phyloP scores from a whole-genome alignment of 2,329 filamentous ascomycete species.

The Tolypocladium tundrense region DNA sequence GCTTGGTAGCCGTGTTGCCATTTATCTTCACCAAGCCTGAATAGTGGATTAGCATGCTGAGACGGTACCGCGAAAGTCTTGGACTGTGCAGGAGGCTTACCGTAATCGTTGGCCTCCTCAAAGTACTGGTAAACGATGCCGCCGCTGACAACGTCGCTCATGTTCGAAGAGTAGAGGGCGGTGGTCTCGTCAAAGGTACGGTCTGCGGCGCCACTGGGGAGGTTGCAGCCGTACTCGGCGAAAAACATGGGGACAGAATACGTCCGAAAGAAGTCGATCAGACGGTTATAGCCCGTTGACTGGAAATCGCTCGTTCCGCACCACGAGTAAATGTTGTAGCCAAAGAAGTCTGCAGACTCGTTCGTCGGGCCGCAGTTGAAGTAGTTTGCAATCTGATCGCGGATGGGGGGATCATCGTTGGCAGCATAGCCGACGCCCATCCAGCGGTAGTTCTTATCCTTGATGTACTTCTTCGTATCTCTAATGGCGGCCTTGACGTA shows the following conservation, averaged over 20 bases:
- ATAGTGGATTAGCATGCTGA: not conserved
- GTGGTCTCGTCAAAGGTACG: constrained; percentile 80
- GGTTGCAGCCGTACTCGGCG: constrained; percentile 96
- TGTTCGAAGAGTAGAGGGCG: constrained; percentile 68
- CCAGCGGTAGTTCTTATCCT: constrained; percentile 65
- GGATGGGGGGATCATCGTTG: constrained; percentile 80
- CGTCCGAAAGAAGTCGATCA: constrained; percentile 75
- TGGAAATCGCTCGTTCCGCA: constrained; percentile 75
- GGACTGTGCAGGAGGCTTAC: constrained; percentile 26
- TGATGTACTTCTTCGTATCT: constrained; percentile 92
- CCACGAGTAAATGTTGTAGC: constrained; percentile 99
- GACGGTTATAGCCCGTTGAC: constrained; percentile 68
- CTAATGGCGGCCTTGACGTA: constrained; percentile 97
- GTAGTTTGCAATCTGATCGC: constrained; percentile 74
- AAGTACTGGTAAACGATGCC: constrained; percentile 99
- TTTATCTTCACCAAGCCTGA: constrained; percentile 54
- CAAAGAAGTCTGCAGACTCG: constrained; percentile 86
- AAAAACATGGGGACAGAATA: constrained; percentile 97
- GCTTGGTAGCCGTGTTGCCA: constrained; percentile 50
- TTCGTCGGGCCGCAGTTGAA: constrained; percentile 73
- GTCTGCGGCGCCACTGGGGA: constrained; percentile 43
- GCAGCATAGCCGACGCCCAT: constrained; percentile 93
- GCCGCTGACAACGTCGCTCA: constrained; percentile 83
- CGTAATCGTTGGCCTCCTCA: constrained; percentile 83
- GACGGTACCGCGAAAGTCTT: not conserved